Percentiles rank a stretch among this genome's conserved stretches.
Conservation (phyloP, 169 alveolate genomes). For the Theileria equi region DNA sequence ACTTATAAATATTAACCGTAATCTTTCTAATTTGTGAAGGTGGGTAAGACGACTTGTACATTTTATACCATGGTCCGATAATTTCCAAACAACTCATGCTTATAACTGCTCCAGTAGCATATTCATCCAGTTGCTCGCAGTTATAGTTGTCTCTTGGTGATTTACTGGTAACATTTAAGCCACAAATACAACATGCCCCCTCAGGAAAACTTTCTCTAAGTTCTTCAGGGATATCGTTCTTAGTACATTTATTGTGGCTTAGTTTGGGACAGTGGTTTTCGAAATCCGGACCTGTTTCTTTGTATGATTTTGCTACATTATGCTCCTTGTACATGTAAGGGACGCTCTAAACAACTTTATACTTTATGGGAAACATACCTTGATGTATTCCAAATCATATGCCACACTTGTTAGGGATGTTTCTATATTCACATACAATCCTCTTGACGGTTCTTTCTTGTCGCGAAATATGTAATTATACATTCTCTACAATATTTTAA, state of each 20-base stretch:
- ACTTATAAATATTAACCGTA: constrained; percentile 30
- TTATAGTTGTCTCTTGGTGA: constrained; percentile 21
- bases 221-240: constrained; percentile 8
- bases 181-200: constrained; percentile 45
- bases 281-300: constrained; percentile 3
- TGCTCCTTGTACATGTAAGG: constrained; percentile 46
- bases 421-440: constrained; percentile 23
- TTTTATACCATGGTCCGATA: constrained; percentile 58
- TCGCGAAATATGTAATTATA: constrained; percentile 33
- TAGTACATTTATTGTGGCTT: background rate
- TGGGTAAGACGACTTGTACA: constrained; percentile 42
- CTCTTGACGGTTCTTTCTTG: constrained; percentile 48
- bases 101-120: background rate
- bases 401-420: constrained; percentile 26
- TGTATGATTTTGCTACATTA: constrained; percentile 8
- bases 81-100: constrained; percentile 46
- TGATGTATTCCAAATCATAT: constrained; percentile 18
- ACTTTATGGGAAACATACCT: constrained; percentile 5
- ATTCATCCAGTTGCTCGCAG: constrained; percentile 7
- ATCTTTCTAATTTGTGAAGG: constrained; percentile 25
- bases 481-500: constrained; percentile 1
- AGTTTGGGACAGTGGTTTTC: background rate
- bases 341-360: constrained; percentile 21
- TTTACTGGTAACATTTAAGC: constrained; percentile 5
- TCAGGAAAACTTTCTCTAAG: background rate